Evolutionary conservation across 225 moss, liverwort and hornwort genomes (phyloP).

Genomic region (Takakia lepidozioides): DNA sequence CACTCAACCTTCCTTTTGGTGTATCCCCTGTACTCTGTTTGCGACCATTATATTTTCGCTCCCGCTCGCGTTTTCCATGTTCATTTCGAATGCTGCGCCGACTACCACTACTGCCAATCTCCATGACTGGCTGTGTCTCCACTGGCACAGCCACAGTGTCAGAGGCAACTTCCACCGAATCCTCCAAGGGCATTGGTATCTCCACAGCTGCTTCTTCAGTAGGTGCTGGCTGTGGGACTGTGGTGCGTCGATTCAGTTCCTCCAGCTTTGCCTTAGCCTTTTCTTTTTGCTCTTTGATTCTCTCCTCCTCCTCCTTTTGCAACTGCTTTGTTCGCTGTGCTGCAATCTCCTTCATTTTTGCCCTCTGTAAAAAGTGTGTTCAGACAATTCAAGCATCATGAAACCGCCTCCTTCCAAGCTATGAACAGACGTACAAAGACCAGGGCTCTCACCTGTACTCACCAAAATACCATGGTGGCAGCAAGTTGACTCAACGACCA

Average conservation of each 20-base stretch:
- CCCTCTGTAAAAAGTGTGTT: constrained; percentile 65
- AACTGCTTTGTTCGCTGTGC: constrained; percentile 79
- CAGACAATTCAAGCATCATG: no score
- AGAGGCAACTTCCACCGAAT: constrained; percentile 18
- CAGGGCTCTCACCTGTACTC: no score
- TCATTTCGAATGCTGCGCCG: constrained; percentile 65
- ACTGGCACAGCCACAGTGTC: constrained; percentile 5
- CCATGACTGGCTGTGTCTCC: constrained; percentile 1
- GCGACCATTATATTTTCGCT: constrained; percentile 56
- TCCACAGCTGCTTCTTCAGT: constrained; percentile 26
- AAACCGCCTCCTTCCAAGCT: no score
- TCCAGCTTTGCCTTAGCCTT: constrained; percentile 95
- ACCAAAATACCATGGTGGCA: no score
- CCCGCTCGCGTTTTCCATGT: constrained; percentile 72
- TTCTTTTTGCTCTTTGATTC: constrained; percentile 88
- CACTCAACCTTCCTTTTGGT: constrained; percentile 30
- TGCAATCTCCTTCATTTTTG: constrained; percentile 91
- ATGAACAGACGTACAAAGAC: no score
- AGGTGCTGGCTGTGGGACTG: constrained; percentile 14
- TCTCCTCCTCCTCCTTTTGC: constrained; percentile 91
- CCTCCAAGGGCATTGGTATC: constrained; percentile 7
- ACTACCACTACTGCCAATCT: constrained; percentile 24
- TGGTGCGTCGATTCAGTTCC: constrained; percentile 80
- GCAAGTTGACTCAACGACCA: no score
- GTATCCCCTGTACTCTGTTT: constrained; percentile 40